Base-by-base conservation (phyloP, 495 filamentous ascomycete genomes). In the Platismatia glauca region DNA sequence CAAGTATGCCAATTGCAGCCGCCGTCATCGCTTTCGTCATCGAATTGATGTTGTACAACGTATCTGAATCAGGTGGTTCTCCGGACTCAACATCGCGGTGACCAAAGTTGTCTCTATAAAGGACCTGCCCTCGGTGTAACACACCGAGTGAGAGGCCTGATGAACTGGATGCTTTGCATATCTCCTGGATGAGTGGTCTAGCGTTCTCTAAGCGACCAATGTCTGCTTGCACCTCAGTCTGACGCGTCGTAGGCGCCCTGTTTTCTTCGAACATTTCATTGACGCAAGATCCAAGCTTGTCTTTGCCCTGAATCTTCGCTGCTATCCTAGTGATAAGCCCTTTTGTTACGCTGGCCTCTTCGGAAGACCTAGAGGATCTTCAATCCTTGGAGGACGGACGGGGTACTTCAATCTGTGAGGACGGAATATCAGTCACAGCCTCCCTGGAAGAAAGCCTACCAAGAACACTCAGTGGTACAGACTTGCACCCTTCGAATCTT, bases 11-110 rank as follows among this genome's bases (percentile, higher is more conserved):
- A 8, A 76, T 57, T 9, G 71, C 68, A 12, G 71, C 67, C 22
- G 71, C 68, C 16, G 71, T 71, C 44, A 79, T 66, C 39, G 72
- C 69, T 60, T 79, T 76, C 0, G 74, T 71, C 61, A 75, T 71
- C 15, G 72, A 74, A 6, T 71, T 74, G 62, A 78, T 70, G 44
- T 70, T 64, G 56, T 77, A 75, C 2, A 71, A 63, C 0, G 73
- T 73, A 48, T 78, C 64, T 13, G 63, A 33, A 33, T 74, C 58
- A 11, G 64, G 39, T n/a, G 61, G 16, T 5, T 59, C 53, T 31
- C 12, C 62, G 7, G 24, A n/a, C 24, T 58, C 57, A n/a, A 61
- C 44, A 59, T 71, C 67, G 22, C 71, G 70, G 41, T 70, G 64
- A 7, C 73, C 73, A 55, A 68, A 66, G 43, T 67, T 67, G 13